Evolutionary conservation across 345 rosid genomes (phyloP).

Genomic region (Lumnitzera littorea): DNA sequence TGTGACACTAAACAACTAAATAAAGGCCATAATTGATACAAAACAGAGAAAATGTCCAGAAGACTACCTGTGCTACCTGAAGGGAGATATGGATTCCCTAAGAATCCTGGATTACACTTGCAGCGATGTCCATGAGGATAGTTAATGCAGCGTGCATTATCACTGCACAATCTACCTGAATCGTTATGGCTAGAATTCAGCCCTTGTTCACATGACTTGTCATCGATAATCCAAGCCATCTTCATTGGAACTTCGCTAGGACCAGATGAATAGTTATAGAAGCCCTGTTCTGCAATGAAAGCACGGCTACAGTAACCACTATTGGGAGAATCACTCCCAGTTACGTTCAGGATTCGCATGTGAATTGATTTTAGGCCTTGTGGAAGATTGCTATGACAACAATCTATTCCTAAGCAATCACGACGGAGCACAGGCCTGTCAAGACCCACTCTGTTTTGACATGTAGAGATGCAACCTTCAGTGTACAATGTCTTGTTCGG

Average conservation of each 20-base stretch:
- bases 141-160: slow-evolving; percentile 8
- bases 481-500: background rate
- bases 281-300: slow-evolving; percentile 5
- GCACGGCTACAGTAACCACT: slow-evolving; percentile 7
- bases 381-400: slow-evolving; percentile 12
- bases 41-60: background rate
- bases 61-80: slow-evolving; percentile 13
- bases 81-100: slow-evolving; percentile 18
- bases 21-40: background rate
- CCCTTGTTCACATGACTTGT: slow-evolving; percentile 4
- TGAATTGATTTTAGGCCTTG: slow-evolving; percentile 4
- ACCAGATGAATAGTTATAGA: background rate
- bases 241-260: slow-evolving; percentile 2
- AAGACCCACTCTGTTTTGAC: background rate
- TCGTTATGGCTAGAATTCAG: background rate
- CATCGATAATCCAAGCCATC: slow-evolving; percentile 13
- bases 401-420: slow-evolving; percentile 11
- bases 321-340: background rate
- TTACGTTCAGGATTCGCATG: background rate
- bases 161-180: slow-evolving; percentile 1
- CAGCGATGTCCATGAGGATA: slow-evolving; percentile 10
- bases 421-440: background rate
- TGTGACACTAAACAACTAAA: background rate
- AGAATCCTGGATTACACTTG: background rate
- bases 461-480: slow-evolving; percentile 11